These are phyloP conservation scores for Alnus glutinosa DNA, from an alignment of 306 rosid species.

Conservation along the genomic window DNA sequence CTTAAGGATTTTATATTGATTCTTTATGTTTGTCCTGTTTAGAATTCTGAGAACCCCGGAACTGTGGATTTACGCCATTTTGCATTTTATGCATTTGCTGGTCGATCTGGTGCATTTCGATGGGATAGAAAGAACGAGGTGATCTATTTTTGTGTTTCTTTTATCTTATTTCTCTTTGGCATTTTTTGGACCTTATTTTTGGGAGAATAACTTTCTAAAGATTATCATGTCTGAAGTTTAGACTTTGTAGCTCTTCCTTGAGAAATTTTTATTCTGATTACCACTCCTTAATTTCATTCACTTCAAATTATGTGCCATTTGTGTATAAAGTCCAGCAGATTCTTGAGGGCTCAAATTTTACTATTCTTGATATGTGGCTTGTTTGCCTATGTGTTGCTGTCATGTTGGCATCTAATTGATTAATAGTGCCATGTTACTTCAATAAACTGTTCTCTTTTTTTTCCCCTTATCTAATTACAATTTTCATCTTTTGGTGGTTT, in stretches of 20 bases:
- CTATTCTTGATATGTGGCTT: background rate
- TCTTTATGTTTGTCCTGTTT: conserved; percentile 28
- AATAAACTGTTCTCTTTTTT: background rate
- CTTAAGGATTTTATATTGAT: conserved; percentile 20
- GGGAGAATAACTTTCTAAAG: background rate
- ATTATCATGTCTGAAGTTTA: background rate
- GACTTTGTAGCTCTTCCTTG: background rate
- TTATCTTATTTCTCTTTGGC: background rate
- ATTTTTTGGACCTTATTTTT: background rate
- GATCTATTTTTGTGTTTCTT: conserved; percentile 5
- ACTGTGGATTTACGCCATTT: conserved; percentile 88
- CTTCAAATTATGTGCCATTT: background rate
- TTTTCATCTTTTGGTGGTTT: conserved; percentile 37
- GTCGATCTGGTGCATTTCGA: conserved; percentile 69
- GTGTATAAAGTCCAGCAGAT: background rate
- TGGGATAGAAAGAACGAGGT: conserved; percentile 93
- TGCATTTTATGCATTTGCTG: conserved; percentile 92
- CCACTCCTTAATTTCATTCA: background rate
- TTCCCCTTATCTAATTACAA: conserved; percentile 23
- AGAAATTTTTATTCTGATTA: background rate
- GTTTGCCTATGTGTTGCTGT: background rate
- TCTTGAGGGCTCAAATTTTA: background rate
- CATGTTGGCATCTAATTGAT: conserved; percentile 25
- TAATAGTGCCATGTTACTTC: conserved; percentile 5
- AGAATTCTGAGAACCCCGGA: conserved; percentile 76